phyloP scores from a whole-genome alignment of 129 eudicot genomes.

The Dittrichia graveolens region DNA sequence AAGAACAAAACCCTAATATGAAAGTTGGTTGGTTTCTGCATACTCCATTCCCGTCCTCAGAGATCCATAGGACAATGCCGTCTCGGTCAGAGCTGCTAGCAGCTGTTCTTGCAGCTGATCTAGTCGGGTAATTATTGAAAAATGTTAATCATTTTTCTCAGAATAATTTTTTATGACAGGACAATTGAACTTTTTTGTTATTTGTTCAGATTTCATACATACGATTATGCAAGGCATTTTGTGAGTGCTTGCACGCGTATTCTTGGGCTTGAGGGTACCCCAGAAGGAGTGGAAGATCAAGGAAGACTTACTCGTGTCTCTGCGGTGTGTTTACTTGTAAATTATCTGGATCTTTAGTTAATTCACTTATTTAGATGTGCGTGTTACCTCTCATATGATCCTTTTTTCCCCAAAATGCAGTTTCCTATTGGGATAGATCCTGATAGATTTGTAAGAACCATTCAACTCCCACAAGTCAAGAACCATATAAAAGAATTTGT shows the following conservation, averaged over 20 bases:
- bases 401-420: slow-evolving; percentile 40
- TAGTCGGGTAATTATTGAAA: slow-evolving; percentile 59
- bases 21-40: slow-evolving; percentile 96
- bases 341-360: background rate
- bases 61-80: slow-evolving; percentile 69
- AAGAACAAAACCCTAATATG: slow-evolving; percentile 57
- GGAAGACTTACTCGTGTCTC: slow-evolving; percentile 88
- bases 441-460: slow-evolving; percentile 69
- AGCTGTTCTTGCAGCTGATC: slow-evolving; percentile 88
- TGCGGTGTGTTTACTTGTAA: slow-evolving; percentile 51
- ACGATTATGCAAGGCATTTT: slow-evolving; percentile 86
- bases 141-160: background rate
- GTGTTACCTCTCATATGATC: background rate
- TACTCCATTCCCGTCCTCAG: slow-evolving; percentile 92
- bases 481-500: slow-evolving; percentile 60
- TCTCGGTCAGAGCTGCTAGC: slow-evolving; percentile 79
- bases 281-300: slow-evolving; percentile 88
- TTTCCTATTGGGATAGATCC: slow-evolving; percentile 96
- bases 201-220: slow-evolving; percentile 73
- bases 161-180: background rate
- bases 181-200: background rate
- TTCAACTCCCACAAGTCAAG: slow-evolving; percentile 69
- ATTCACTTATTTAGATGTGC: slow-evolving; percentile 16
- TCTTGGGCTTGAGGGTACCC: slow-evolving; percentile 89
- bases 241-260: slow-evolving; percentile 90